Percentiles rank a stretch among this genome's conserved stretches.
Conservation (phyloP, 352 stramenopile genomes). For the Phytophthora kernoviae region DNA sequence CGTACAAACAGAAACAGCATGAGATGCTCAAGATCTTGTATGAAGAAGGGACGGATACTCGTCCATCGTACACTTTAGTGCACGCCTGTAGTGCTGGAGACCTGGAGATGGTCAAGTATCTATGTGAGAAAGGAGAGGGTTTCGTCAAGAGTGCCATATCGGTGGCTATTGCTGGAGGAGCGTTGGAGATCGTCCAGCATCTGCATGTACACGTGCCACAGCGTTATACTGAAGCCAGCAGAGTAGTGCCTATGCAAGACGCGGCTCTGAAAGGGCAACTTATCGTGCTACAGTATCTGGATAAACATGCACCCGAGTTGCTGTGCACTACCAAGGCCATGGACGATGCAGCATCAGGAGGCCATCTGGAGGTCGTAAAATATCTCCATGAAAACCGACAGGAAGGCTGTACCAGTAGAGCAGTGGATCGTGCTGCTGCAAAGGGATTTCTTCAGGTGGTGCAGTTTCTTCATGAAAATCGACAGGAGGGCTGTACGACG, state of each 20-base stretch:
- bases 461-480: constrained; percentile 30
- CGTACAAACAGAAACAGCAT: constrained; percentile 41
- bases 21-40: constrained; percentile 66
- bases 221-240: constrained; percentile 48
- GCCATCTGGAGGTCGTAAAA: constrained; percentile 29
- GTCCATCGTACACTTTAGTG: constrained; percentile 50
- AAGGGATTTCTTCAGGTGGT: constrained; percentile 40
- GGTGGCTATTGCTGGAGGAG: constrained; percentile 43
- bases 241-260: constrained; percentile 47
- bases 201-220: constrained; percentile 47
- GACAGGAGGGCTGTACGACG: constrained; percentile 49
- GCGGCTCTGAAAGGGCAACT: constrained; percentile 38
- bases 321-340: constrained; percentile 32
- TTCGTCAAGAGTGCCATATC: constrained; percentile 66
- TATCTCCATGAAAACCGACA: constrained; percentile 33
- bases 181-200: constrained; percentile 56
- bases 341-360: constrained; percentile 34
- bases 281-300: constrained; percentile 40
- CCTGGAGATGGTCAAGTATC: constrained; percentile 57
- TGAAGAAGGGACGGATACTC: constrained; percentile 45
- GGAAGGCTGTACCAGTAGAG: constrained; percentile 35
- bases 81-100: constrained; percentile 43
- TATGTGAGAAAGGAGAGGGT: constrained; percentile 43
- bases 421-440: constrained; percentile 32
- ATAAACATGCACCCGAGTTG: constrained; percentile 28